Evolutionary conservation across 306 rosid genomes (phyloP).

Genomic region (Fagus crenata): DNA sequence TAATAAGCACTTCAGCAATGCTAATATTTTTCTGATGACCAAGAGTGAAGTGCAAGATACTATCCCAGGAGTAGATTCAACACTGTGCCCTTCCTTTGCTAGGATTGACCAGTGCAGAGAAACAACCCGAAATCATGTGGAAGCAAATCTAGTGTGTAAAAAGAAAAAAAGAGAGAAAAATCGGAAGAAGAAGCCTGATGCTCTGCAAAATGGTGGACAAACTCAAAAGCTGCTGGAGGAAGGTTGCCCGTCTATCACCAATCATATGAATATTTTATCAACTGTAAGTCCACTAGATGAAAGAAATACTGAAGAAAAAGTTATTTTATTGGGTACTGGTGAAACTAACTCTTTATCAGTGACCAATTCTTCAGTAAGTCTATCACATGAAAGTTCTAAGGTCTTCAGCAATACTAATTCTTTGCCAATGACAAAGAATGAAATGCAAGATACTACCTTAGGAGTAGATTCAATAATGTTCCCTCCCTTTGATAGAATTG

Average conservation of each 20-base stretch:
- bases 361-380: background rate
- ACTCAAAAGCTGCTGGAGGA: slow-evolving; percentile 30
- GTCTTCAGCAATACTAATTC: slow-evolving; percentile 18
- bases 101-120: slow-evolving; percentile 21
- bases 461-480: background rate
- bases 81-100: slow-evolving; percentile 17
- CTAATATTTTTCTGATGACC: slow-evolving; percentile 21
- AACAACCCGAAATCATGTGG: slow-evolving; percentile 7
- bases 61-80: slow-evolving; percentile 2
- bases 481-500: slow-evolving; percentile 21
- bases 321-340: slow-evolving; percentile 15
- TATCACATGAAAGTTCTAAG: slow-evolving; percentile 11
- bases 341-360: slow-evolving; percentile 7
- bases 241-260: slow-evolving; percentile 15
- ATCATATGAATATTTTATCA: slow-evolving; percentile 22
- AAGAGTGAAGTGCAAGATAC: slow-evolving; percentile 31
- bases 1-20: background rate
- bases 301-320: slow-evolving; percentile 13
- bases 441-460: no score
- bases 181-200: slow-evolving; percentile 26
- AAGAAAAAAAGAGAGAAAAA: slow-evolving; percentile 25
- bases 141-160: slow-evolving; percentile 15
- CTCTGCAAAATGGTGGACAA: slow-evolving; percentile 13
- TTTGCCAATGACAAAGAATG: background rate
- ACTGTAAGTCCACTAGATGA: slow-evolving; percentile 20